A percentile compares a stretch with the other conserved stretches of the same genome.
These are phyloP conservation scores for Paxillus ammoniavirescens DNA, from an alignment of 768 basidiomycete genomes.

Conservation along the genomic window DNA sequence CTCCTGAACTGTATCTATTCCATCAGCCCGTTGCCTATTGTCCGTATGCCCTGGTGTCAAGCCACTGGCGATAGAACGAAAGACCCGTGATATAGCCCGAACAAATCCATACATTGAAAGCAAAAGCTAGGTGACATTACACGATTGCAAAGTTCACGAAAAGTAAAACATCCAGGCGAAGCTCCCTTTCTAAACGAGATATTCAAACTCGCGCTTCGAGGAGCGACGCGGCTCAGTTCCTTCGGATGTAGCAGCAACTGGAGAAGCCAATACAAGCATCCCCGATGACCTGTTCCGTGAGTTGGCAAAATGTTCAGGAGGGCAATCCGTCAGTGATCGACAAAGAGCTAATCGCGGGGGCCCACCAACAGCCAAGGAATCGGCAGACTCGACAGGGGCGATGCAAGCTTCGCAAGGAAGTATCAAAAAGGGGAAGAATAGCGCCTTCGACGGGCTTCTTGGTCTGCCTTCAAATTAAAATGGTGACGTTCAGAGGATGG, in stretches of 20 bases:
- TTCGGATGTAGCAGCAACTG: background rate
- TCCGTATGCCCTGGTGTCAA: too few relatives aligned
- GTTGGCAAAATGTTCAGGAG: slow-evolving; percentile 19
- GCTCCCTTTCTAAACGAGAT: slow-evolving; percentile 3
- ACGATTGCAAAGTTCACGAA: too few relatives aligned
- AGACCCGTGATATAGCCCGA: too few relatives aligned
- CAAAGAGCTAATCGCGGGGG: too few relatives aligned
- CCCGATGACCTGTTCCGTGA: slow-evolving; percentile 2
- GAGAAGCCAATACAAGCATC: background rate
- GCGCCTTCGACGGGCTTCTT: slow-evolving; percentile 2
- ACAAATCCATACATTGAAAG: too few relatives aligned
- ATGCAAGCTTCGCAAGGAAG: slow-evolving; percentile 1
- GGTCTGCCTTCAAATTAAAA: background rate
- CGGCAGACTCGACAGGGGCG: slow-evolving; percentile 1
- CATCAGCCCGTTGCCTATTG: too few relatives aligned
- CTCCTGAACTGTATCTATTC: too few relatives aligned
- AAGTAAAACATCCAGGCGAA: background rate
- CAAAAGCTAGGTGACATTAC: too few relatives aligned
- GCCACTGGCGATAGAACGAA: too few relatives aligned
- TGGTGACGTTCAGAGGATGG: too few relatives aligned
- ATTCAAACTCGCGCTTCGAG: slow-evolving; percentile 14
- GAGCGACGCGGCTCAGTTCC: background rate
- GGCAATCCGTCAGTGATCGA: background rate
- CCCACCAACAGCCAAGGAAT: slow-evolving; percentile 23
- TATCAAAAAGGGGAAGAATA: slow-evolving; percentile 11